Base-by-base conservation (phyloP, 176 grass and related monocot genomes). In the Aegilops speltoides region DNA sequence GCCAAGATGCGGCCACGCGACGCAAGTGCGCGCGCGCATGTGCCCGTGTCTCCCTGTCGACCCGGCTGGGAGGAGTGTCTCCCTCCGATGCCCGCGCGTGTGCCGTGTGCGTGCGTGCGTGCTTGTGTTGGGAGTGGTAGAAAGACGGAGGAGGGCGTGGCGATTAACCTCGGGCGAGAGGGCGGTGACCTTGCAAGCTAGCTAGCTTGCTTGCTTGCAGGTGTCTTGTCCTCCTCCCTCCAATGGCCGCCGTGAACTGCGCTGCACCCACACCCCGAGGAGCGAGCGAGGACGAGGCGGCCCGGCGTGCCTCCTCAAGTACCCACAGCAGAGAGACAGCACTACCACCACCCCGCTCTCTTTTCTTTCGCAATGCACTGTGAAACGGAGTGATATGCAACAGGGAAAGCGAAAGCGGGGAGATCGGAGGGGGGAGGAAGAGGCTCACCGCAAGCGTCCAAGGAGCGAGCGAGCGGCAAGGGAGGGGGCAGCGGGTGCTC, bases 231-330 rank as follows among this genome's bases (percentile, higher is more conserved):
- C 86, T 80, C 76, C n/a, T 86, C 73, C 84, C 40, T 43, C 41
- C 10, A 90, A 84, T 92, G 84, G 86, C 32, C 14, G 73, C 43
- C 54, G 2, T 17, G 48, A 52, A 16, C 79, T 73, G 85, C 74
- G 64, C 64, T 34, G 33, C 38, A 41, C 38, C 68, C 63, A 85
- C 79, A 67, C 78, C 77, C 60, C 68, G 78, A 57, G 54, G 12
- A 24, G 22, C 16, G 52, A 56, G 3, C 41, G 10, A 43, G 10
- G 41, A 8, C 11, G 36, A 76, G 75, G 85, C 84, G 79, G 57
- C 45, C 91, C 88, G 83, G 85, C 87, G 78, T 95, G 82, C 84
- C 85, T 83, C 87, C 90, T 86, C 91, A 73, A 85, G 74, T 88
- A 74, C 88, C 83, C 79, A 17, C 73, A 76, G 40, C 24, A 50